phyloP scores from a whole-genome alignment of 1,284 basidiomycete species.

The Rhodotorula glutinis region DNA sequence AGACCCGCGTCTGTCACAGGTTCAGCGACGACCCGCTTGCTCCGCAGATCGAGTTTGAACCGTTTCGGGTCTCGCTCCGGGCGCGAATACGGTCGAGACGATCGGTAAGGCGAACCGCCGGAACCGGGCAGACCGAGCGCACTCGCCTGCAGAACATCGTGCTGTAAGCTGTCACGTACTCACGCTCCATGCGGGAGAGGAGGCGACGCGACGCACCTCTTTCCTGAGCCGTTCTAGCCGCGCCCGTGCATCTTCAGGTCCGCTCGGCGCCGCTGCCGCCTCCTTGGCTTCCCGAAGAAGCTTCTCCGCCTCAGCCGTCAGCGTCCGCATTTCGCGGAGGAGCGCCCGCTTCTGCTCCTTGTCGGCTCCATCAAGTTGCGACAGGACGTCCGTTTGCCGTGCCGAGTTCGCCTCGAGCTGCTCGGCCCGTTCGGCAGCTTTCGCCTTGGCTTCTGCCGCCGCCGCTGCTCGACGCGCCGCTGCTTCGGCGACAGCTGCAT shows the following conservation, averaged over 20 bases:
- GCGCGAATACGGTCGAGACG: neutral
- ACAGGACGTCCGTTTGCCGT: conserved; percentile 14
- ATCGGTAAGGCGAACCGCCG: neutral
- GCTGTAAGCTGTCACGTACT: too few species aligned
- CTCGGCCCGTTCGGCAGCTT: neutral
- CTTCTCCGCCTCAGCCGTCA: neutral
- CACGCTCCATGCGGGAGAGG: too few species aligned
- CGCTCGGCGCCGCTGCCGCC: neutral
- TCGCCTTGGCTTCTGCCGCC: neutral
- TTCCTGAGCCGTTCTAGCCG: neutral
- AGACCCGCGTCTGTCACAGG: neutral
- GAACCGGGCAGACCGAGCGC: neutral
- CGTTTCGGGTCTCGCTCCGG: neutral
- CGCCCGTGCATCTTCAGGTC: neutral
- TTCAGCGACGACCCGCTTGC: neutral
- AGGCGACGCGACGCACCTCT: neutral
- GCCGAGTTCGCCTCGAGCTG: conserved; percentile 7
- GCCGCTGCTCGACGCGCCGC: neutral
- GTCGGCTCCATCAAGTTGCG: neutral
- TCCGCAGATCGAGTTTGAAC: neutral
- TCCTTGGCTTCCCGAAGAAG: neutral
- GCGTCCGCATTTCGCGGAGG: neutral
- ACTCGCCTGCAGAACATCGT: neutral
- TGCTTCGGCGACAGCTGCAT: neutral
- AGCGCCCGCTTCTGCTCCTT: conserved; percentile 3